These are phyloP conservation scores for Teunomyces lycoperdinae DNA, from an alignment of 805 yeast genomes.

Conservation along the genomic window DNA sequence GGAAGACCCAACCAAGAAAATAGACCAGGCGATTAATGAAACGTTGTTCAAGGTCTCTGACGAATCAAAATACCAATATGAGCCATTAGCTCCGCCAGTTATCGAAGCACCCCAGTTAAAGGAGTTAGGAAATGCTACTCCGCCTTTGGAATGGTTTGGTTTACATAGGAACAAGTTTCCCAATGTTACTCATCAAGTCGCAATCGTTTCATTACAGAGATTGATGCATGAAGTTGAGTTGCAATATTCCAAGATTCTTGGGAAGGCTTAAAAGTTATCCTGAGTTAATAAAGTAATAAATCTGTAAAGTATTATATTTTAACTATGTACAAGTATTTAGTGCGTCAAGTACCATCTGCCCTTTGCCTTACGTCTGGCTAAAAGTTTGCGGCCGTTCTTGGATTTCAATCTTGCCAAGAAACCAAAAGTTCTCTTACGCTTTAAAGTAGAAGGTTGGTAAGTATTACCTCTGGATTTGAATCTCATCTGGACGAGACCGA, in stretches of 20 bases:
- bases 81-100: constrained; percentile 68
- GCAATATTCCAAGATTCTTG: constrained; percentile 50
- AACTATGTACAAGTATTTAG: constrained; percentile 27
- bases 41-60: constrained; percentile 36
- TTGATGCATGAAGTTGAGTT: constrained; percentile 66
- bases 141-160: constrained; percentile 98
- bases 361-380: constrained; percentile 76
- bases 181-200: constrained; percentile 76
- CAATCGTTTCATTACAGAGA: constrained; percentile 70
- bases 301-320: not conserved
- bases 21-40: constrained; percentile 37
- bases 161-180: constrained; percentile 85
- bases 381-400: constrained; percentile 71
- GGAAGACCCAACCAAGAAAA: constrained; percentile 20
- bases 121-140: constrained; percentile 95
- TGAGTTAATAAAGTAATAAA: not conserved
- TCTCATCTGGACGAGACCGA: constrained; percentile 51
- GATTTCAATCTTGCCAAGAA: constrained; percentile 80
- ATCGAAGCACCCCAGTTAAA: constrained; percentile 87
- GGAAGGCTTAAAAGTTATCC: constrained; percentile 28
- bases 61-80: constrained; percentile 48
- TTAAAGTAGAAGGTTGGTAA: constrained; percentile 88
- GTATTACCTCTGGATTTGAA: constrained; percentile 92
- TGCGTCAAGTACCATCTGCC: constrained; percentile 94
- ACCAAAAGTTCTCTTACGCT: constrained; percentile 87